Percentiles rank a stretch among this genome's conserved stretches.
phyloP scores from a whole-genome alignment of 331 rosid species.

The Acacia concinna region DNA sequence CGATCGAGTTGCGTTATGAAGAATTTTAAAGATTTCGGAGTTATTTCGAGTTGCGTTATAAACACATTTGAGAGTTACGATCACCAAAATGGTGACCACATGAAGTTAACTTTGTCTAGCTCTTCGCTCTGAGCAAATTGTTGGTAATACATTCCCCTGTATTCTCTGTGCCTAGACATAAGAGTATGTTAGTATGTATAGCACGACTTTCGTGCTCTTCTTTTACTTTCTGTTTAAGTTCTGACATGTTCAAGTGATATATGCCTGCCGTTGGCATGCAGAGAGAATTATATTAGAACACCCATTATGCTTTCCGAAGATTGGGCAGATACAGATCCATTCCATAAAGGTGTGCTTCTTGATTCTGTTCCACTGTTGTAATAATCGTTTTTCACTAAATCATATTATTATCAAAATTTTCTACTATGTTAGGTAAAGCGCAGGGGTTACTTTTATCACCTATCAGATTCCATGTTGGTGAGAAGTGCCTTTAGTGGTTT shows the following conservation, averaged over 20 bases:
- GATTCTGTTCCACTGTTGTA: slow-evolving; percentile 22
- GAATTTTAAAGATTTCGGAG: neutral
- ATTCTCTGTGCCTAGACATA: neutral
- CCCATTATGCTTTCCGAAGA: slow-evolving; percentile 49
- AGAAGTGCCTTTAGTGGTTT: slow-evolving; percentile 48
- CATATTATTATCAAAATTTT: slow-evolving; percentile 1
- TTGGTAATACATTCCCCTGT: neutral
- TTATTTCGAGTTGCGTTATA: neutral
- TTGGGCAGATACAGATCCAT: slow-evolving; percentile 56
- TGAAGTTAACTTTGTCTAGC: neutral
- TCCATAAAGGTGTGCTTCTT: slow-evolving; percentile 50
- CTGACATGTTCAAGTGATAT: slow-evolving; percentile 1
- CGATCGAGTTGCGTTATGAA: neutral
- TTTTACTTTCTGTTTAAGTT: neutral
- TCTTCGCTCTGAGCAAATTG: neutral
- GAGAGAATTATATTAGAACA: slow-evolving; percentile 52
- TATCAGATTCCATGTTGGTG: slow-evolving; percentile 61
- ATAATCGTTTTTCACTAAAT: neutral
- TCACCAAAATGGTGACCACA: neutral
- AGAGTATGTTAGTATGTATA: neutral
- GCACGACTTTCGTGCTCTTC: neutral
- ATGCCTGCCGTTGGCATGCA: slow-evolving; percentile 13
- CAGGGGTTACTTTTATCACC: slow-evolving; percentile 49
- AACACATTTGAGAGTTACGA: neutral
- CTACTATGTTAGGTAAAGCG: slow-evolving; percentile 48